These are phyloP conservation scores for Caloboletus firmus DNA, from an alignment of 1,284 basidiomycete species.

Conservation along the genomic window DNA sequence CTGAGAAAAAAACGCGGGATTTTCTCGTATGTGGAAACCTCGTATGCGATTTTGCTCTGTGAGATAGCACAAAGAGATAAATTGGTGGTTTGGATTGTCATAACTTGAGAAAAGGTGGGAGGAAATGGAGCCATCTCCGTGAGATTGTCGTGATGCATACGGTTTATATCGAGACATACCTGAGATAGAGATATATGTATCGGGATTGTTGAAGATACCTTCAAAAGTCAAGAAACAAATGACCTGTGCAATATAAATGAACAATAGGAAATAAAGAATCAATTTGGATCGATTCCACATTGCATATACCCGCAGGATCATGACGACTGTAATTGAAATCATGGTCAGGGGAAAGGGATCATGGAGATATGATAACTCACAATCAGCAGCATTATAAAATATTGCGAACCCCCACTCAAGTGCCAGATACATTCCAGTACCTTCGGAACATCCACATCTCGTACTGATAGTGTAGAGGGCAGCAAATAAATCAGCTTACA, in stretches of 20 bases:
- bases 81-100: background rate
- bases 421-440: background rate
- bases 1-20: background rate
- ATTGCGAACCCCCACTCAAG: background rate
- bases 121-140: background rate
- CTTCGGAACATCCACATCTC: background rate
- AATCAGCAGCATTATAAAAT: background rate
- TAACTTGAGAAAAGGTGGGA: background rate
- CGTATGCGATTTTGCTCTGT: rapidly evolving
- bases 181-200: background rate
- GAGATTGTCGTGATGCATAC: background rate
- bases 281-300: no score
- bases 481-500: background rate
- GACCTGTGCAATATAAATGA: background rate
- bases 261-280: background rate
- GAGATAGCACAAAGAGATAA: background rate
- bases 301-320: slow-evolving; percentile 2
- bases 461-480: no score
- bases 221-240: background rate
- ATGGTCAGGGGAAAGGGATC: no score
- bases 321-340: background rate
- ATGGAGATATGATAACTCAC: background rate
- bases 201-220: slow-evolving; percentile 1
- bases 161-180: background rate
- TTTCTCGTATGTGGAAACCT: no score